A percentile compares a stretch with the other conserved stretches of the same genome.
phyloP scores from a whole-genome alignment of 768 basidiomycete species.

The Lactarius indigo region DNA sequence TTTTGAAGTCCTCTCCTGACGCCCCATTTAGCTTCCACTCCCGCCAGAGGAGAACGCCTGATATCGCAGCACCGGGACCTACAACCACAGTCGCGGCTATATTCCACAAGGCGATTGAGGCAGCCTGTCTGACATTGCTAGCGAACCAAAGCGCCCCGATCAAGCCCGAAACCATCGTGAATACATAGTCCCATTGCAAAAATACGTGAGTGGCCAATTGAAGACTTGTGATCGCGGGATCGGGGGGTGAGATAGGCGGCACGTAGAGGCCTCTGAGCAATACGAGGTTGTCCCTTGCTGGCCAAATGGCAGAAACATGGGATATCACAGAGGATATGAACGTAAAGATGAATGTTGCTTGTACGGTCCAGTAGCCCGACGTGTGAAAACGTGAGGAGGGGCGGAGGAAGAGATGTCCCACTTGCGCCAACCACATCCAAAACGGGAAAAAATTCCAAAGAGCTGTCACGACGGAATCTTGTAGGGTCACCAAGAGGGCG shows the following conservation, averaged over 20 bases:
- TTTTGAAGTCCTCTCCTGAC: neutral
- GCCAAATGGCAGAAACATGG: constrained; percentile 14
- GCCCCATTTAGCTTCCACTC: constrained; percentile 19
- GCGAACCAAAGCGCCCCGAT: constrained; percentile 23
- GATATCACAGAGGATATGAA: constrained; percentile 16
- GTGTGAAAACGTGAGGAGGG: constrained; percentile 15
- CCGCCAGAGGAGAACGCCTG: constrained; percentile 22
- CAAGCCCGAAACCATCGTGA: constrained; percentile 15
- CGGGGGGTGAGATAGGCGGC: constrained; percentile 3
- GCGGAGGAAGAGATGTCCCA: constrained; percentile 21
- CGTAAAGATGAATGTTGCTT: constrained; percentile 20
- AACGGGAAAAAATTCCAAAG: constrained; percentile 23
- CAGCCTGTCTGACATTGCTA: neutral
- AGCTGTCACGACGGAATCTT: constrained; percentile 22
- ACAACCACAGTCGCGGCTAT: constrained; percentile 8
- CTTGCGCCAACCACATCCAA: constrained; percentile 16
- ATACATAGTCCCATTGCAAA: constrained; percentile 20
- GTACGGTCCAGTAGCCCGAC: constrained; percentile 22
- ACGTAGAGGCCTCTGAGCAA: constrained; percentile 17
- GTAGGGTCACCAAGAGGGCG: constrained; percentile 12
- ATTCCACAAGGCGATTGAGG: constrained; percentile 14
- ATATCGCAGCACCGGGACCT: constrained; percentile 23
- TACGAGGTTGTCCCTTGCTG: neutral
- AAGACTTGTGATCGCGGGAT: constrained; percentile 11
- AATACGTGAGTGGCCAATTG: constrained; percentile 8